Evolutionary conservation across 179 eudicot species (phyloP).

Genomic region (Pouteria campechiana): DNA sequence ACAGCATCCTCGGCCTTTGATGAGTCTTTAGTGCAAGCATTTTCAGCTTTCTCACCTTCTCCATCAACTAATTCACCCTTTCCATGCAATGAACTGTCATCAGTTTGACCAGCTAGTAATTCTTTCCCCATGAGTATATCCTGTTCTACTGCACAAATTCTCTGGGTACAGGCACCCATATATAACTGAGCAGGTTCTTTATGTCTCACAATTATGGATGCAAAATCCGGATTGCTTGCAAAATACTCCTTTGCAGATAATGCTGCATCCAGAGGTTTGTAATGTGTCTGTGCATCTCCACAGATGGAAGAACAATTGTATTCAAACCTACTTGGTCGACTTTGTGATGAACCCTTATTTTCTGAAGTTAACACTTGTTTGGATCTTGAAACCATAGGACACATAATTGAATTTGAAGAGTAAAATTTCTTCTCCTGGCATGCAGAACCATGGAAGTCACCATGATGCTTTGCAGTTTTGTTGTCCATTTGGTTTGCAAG

Average conservation of each 20-base stretch:
- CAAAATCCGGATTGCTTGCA: constrained; percentile 21
- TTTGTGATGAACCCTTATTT: not conserved
- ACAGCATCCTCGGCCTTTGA: constrained; percentile 1
- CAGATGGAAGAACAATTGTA: no score
- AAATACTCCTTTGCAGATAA: constrained; percentile 5
- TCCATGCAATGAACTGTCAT: constrained; percentile 4
- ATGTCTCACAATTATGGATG: constrained; percentile 45
- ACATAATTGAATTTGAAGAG: no score
- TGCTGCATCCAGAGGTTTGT: no score
- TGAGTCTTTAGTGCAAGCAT: not conserved
- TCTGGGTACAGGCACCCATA: constrained; percentile 67
- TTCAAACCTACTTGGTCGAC: no score
- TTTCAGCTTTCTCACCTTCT: constrained; percentile 7
- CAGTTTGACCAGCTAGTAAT: constrained; percentile 18
- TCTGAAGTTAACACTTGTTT: not conserved
- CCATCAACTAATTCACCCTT: constrained; percentile 9
- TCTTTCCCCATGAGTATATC: constrained; percentile 23
- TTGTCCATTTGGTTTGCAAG: constrained; percentile 1
- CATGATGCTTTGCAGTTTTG: constrained; percentile 9
- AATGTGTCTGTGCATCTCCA: no score
- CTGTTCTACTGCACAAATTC: constrained; percentile 64
- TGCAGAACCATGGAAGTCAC: constrained; percentile 5
- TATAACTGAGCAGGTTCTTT: constrained; percentile 36
- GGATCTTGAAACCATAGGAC: constrained; percentile 1
- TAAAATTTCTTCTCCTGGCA: constrained; percentile 8